phyloP scores from a whole-genome alignment of 2,329 filamentous ascomycete genomes.

The Clonostachys sp. region DNA sequence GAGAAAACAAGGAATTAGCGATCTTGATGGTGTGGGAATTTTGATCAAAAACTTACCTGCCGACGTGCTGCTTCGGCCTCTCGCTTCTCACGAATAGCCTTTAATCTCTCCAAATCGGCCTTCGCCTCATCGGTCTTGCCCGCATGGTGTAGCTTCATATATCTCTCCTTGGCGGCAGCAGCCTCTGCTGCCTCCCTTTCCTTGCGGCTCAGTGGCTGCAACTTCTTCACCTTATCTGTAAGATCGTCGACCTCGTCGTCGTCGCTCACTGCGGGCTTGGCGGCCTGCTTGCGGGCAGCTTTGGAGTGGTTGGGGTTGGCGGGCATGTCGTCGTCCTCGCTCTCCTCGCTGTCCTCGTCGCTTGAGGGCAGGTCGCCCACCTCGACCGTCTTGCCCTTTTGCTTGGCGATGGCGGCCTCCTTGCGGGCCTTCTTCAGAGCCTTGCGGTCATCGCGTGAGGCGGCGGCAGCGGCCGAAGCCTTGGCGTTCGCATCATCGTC shows the following conservation, averaged over 20 bases:
- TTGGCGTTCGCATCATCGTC: slow-evolving; percentile 40
- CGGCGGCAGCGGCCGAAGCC: slow-evolving; percentile 35
- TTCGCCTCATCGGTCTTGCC: slow-evolving; percentile 97
- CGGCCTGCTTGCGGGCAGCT: slow-evolving; percentile 57
- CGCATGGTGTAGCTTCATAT: slow-evolving; percentile 86
- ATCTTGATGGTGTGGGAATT: background rate
- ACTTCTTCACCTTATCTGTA: slow-evolving; percentile 50
- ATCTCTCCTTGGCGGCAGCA: slow-evolving; percentile 81
- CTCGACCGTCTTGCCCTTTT: slow-evolving; percentile 66
- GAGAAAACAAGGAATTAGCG: slow-evolving; percentile 12
- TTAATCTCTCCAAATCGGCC: slow-evolving; percentile 79
- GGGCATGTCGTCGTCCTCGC: slow-evolving; percentile 60
- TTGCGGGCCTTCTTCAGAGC: slow-evolving; percentile 87
- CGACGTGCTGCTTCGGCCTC: slow-evolving; percentile 79
- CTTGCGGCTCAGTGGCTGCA: slow-evolving; percentile 33
- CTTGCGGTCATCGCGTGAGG: slow-evolving; percentile 75
- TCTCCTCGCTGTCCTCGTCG: slow-evolving; percentile 55
- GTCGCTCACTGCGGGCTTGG: slow-evolving; percentile 7
- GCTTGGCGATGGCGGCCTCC: slow-evolving; percentile 77
- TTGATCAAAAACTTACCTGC: slow-evolving; percentile 48
- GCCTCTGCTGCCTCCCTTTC: slow-evolving; percentile 77
- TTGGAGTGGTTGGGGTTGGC: slow-evolving; percentile 91
- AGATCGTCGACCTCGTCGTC: slow-evolving; percentile 37
- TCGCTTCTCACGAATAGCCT: slow-evolving; percentile 78
- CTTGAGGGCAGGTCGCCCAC: slow-evolving; percentile 83